These are phyloP conservation scores for Leptomonas pyrrhocoris DNA, from an alignment of 208 protist species.

Conservation along the genomic window DNA sequence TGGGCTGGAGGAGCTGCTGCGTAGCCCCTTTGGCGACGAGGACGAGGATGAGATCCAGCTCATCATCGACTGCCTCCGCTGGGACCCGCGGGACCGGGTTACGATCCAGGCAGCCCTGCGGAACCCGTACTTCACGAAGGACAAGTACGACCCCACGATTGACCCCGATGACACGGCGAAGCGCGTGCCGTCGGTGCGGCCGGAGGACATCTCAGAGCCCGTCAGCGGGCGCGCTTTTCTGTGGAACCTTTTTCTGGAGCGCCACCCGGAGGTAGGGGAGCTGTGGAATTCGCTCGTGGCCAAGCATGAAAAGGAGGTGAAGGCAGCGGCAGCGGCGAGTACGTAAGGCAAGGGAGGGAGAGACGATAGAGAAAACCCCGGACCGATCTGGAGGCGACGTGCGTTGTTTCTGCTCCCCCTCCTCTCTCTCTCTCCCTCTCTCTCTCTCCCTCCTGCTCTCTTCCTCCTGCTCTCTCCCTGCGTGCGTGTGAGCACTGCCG, in stretches of 20 bases:
- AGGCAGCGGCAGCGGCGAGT: slow-evolving; percentile 7
- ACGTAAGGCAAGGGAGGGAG: slow-evolving; percentile 2
- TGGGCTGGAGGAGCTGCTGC: slow-evolving; percentile 44
- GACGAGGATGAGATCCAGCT: slow-evolving; percentile 75
- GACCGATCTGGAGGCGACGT: too few relatives aligned
- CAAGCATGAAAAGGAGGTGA: slow-evolving; percentile 43
- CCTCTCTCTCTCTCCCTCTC: too few relatives aligned
- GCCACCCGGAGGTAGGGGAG: slow-evolving; percentile 79
- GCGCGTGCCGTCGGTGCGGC: slow-evolving; percentile 58
- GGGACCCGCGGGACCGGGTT: slow-evolving; percentile 76
- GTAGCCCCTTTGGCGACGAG: slow-evolving; percentile 69
- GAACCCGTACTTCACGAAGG: slow-evolving; percentile 78
- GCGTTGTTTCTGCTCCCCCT: too few relatives aligned
- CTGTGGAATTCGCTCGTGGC: slow-evolving; percentile 57
- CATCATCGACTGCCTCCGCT: slow-evolving; percentile 69
- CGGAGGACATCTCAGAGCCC: slow-evolving; percentile 58
- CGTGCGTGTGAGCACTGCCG: too few relatives aligned
- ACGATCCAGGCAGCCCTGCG: slow-evolving; percentile 73
- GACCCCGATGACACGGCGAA: slow-evolving; percentile 62
- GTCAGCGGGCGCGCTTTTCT: slow-evolving; percentile 71
- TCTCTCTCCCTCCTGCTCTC: too few relatives aligned
- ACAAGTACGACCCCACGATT: slow-evolving; percentile 73
- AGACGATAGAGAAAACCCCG: too few relatives aligned
- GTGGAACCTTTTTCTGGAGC: slow-evolving; percentile 77
- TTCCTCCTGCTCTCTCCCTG: too few relatives aligned